Conservation (phyloP, 2,329 filamentous ascomycete genomes). For the Ophiostoma sp. region DNA sequence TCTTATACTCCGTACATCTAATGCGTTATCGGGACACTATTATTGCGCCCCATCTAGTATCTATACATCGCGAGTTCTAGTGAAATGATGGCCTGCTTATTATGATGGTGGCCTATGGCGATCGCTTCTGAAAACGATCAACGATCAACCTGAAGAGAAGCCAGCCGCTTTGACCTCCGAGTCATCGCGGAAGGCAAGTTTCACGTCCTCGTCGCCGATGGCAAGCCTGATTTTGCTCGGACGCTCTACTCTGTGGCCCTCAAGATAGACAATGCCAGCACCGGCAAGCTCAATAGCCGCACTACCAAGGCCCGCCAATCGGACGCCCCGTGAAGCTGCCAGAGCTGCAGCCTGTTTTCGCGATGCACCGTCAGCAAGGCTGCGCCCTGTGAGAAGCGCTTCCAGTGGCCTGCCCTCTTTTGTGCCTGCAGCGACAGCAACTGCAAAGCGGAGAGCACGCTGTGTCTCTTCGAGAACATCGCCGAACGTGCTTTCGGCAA, state of each 20-base stretch:
- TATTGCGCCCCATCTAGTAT: neutral
- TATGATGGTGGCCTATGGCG: neutral
- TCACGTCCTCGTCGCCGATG: slow-evolving; percentile 88
- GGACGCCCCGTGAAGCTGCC: slow-evolving; percentile 32
- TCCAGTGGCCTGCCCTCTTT: slow-evolving; percentile 57
- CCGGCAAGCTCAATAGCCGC: slow-evolving; percentile 83
- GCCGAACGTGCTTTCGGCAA: slow-evolving; percentile 83
- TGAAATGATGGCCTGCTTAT: neutral
- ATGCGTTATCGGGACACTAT: no score
- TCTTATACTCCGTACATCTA: neutral
- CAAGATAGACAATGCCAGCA: slow-evolving; percentile 82
- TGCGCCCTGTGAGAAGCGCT: slow-evolving; percentile 46
- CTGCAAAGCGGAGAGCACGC: slow-evolving; percentile 63
- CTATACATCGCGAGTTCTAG: neutral
- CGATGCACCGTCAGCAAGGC: neutral
- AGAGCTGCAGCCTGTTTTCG: slow-evolving; percentile 25
- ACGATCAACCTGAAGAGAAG: slow-evolving; percentile 44
- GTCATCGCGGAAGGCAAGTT: slow-evolving; percentile 84
- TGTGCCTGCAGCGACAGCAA: slow-evolving; percentile 39
- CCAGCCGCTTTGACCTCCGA: slow-evolving; percentile 80
- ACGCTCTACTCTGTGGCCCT: slow-evolving; percentile 76
- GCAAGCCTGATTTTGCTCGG: slow-evolving; percentile 84
- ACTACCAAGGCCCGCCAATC: slow-evolving; percentile 41
- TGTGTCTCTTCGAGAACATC: slow-evolving; percentile 87
- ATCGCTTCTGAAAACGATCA: slow-evolving; percentile 11